Percentiles rank a stretch among this genome's conserved stretches.
phyloP scores from a whole-genome alignment of 306 rosid genomes.

The Cicer cuneatum region DNA sequence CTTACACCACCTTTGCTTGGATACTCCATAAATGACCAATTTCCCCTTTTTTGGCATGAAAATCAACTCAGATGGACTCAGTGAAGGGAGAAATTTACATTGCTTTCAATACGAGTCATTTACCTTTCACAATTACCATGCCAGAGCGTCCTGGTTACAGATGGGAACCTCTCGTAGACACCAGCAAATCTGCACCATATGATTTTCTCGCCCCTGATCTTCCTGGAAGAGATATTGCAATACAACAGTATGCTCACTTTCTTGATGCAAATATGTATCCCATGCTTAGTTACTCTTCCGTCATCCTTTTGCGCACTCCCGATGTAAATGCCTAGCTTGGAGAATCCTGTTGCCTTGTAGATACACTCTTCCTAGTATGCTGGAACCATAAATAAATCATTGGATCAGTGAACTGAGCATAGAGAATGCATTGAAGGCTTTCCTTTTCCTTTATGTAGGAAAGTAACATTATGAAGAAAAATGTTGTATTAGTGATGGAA shows the following conservation, averaged over 20 bases:
- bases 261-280: conserved; percentile 83
- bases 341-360: conserved; percentile 23
- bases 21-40: conserved; percentile 32
- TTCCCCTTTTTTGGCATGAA: conserved; percentile 40
- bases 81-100: conserved; percentile 81
- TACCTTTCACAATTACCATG: conserved; percentile 63
- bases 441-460: conserved; percentile 21
- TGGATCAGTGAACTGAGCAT: conserved; percentile 27
- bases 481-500: conserved; percentile 12
- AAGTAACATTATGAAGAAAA: conserved; percentile 13
- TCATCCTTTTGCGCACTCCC: conserved; percentile 73
- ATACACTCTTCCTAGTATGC: neutral
- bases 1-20: neutral
- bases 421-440: neutral
- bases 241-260: conserved; percentile 80
- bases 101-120: conserved; percentile 88
- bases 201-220: conserved; percentile 76
- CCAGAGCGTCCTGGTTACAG: conserved; percentile 83
- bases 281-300: conserved; percentile 94
- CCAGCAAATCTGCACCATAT: conserved; percentile 79
- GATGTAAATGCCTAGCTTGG: conserved; percentile 50
- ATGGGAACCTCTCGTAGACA: conserved; percentile 92
- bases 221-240: conserved; percentile 69
- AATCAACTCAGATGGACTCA: conserved; percentile 69
- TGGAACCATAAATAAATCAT: conserved; percentile 29